phyloP scores from a whole-genome alignment of 2,329 filamentous ascomycete genomes.

The Fusarium robinianum region DNA sequence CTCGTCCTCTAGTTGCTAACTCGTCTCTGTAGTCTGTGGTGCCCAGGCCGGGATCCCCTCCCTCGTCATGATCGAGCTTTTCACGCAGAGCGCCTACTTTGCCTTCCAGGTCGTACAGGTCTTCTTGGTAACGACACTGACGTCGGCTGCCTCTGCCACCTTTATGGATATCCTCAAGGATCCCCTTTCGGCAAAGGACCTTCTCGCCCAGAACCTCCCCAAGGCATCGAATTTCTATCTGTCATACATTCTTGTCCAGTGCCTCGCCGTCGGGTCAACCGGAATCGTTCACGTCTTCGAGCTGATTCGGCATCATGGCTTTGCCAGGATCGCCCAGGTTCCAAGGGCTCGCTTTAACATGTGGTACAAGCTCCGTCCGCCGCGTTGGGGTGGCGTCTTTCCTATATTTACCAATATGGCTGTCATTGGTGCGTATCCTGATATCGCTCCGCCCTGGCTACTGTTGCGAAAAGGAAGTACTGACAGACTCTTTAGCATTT shows the following conservation, averaged over 20 bases:
- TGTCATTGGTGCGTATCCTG: slow-evolving; percentile 75
- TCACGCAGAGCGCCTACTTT: slow-evolving; percentile 91
- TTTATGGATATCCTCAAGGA: slow-evolving; percentile 64
- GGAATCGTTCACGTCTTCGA: slow-evolving; percentile 73
- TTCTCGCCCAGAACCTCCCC: slow-evolving; percentile 77
- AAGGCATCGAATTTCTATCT: slow-evolving; percentile 93
- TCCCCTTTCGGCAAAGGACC: slow-evolving; percentile 62
- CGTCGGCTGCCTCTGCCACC: slow-evolving; percentile 77
- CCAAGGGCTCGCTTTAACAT: slow-evolving; percentile 80
- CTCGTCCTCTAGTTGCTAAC: slow-evolving; percentile 10
- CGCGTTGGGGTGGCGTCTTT: slow-evolving; percentile 83
- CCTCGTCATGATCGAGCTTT: slow-evolving; percentile 78
- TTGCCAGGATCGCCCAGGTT: slow-evolving; percentile 75
- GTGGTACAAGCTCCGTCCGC: slow-evolving; percentile 73
- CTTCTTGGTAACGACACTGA: slow-evolving; percentile 83
- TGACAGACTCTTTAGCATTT: slow-evolving; percentile 60
- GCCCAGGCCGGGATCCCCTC: slow-evolving; percentile 81
- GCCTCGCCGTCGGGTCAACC: slow-evolving; percentile 75
- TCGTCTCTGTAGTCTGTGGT: slow-evolving; percentile 63
- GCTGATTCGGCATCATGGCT: slow-evolving; percentile 58
- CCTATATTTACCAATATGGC: slow-evolving; percentile 81
- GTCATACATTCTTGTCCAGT: slow-evolving; percentile 90
- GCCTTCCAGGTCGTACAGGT: slow-evolving; percentile 89
- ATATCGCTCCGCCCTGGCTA: background rate
- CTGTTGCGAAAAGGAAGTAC: too few species aligned